Evolutionary conservation across 352 stramenopile species (phyloP), one percentile per base, ranked within the genome.

Genomic region (Pythium volutum): DNA sequence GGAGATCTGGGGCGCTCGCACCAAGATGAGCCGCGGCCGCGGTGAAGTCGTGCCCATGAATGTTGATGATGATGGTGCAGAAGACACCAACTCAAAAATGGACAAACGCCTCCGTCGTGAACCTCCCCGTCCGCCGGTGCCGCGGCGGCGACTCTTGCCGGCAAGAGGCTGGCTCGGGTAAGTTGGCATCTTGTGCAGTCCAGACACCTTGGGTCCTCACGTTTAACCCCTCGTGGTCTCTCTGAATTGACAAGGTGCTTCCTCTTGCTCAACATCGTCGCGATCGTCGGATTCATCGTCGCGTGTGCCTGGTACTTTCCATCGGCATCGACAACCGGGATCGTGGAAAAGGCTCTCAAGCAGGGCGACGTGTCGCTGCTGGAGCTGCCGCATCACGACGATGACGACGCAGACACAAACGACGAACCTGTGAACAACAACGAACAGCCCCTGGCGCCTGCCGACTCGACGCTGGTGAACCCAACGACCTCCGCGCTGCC

Each of bases 271-370:
- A 89, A 87, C 48, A 65, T 87, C 22, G 33, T 71, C 22, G 71
- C 72, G 2, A 55, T 89, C 25, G 67, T 69, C 1, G 54, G 36
- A 2, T 84, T 88, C 69, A 86, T 85, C 59, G 84, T 89, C 63
- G 54, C 70, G 26, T 84, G 75, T 57, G 73, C 75, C 7, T 55
- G 64, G 6, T 83, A 73, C 41, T 87, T 89, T 47, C 78, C 76
- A 4, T 68, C 71, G 20, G 45, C 71, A 6, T 69, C 57, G 1
- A 62, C 68, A 0, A 64, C 77, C 3, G 68, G 60, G 27, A 57
- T 82, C 20, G 59, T 88, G 12, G 64, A 73, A 11, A 58, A 83
- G 38, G 69, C 55, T 10, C 47, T 84, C 16, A 65, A 75, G 26
- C 72, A 81, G 64, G 56, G 68, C 15, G 58, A 74, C 15, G 48